phyloP scores from a whole-genome alignment of 106 monocot species.

The Apostasia shenzhenica region DNA sequence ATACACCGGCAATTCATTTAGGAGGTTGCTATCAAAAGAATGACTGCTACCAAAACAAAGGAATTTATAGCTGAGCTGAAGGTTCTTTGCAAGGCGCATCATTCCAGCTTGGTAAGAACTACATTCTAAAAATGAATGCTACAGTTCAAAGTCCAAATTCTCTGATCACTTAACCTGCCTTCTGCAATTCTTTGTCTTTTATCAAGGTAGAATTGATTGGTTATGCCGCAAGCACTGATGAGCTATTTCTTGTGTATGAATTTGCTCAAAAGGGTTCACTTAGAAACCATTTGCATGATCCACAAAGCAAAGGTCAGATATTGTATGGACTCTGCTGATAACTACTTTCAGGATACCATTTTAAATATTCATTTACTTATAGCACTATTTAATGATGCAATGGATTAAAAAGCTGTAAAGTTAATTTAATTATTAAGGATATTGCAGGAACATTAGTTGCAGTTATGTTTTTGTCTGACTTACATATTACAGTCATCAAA shows the following conservation, averaged over 20 bases:
- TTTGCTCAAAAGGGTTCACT: conserved; percentile 97
- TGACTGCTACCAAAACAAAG: conserved; percentile 93
- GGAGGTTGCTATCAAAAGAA: conserved; percentile 98
- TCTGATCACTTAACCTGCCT: conserved; percentile 7
- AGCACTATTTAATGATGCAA: too few relatives aligned
- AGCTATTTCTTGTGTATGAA: conserved; percentile 90
- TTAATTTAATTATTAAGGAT: too few relatives aligned
- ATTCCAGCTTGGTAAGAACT: conserved; percentile 83
- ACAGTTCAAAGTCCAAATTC: background rate
- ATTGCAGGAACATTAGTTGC: too few relatives aligned
- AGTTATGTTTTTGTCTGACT: too few relatives aligned
- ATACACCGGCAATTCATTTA: conserved; percentile 16
- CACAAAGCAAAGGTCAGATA: conserved; percentile 74
- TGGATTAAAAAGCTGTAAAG: too few relatives aligned
- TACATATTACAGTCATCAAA: too few relatives aligned
- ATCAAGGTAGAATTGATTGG: conserved; percentile 99
- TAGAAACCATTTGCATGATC: conserved; percentile 91
- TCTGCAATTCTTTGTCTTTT: conserved; percentile 31
- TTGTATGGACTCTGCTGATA: background rate
- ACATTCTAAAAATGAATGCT: background rate
- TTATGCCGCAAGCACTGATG: conserved; percentile 77
- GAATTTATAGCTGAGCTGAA: conserved; percentile 96
- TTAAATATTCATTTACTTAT: too few relatives aligned
- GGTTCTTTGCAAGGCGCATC: conserved; percentile 94
- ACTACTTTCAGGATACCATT: background rate